Evolutionary conservation across 768 basidiomycete genomes (phyloP).

Genomic region (Pleurotus tuoliensis): DNA sequence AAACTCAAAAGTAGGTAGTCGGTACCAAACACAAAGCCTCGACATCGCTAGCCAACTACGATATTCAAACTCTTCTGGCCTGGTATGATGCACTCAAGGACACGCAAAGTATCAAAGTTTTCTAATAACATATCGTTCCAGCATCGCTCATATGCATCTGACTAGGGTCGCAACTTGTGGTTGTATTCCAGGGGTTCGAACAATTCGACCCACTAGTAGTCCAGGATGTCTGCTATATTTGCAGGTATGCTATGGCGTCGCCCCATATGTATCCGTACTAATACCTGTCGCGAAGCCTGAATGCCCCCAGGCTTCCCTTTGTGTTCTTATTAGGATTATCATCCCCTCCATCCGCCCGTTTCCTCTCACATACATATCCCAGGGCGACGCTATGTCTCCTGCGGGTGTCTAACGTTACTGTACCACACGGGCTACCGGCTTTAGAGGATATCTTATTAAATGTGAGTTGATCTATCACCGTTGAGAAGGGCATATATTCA

Average conservation of each 20-base stretch:
- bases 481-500: not conserved
- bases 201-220: constrained; percentile 59
- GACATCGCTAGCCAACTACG: constrained; percentile 53
- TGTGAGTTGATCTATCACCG: constrained; percentile 28
- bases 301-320: constrained; percentile 51
- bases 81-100: constrained; percentile 51
- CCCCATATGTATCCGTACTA: not conserved
- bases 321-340: constrained; percentile 63
- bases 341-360: constrained; percentile 53
- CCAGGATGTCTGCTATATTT: constrained; percentile 69
- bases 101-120: constrained; percentile 27
- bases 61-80: constrained; percentile 54
- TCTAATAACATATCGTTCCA: not conserved
- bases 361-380: constrained; percentile 56
- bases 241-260: constrained; percentile 43
- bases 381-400: constrained; percentile 56
- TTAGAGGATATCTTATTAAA: constrained; percentile 53
- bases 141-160: constrained; percentile 2
- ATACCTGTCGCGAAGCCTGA: constrained; percentile 36
- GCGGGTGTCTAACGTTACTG: constrained; percentile 45
- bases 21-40: constrained; percentile 41
- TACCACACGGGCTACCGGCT: constrained; percentile 44
- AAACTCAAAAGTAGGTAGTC: constrained; percentile 17
- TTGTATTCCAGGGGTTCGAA: constrained; percentile 73
- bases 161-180: constrained; percentile 38